Conservation (phyloP, 2,329 filamentous ascomycete genomes). For the Clonostachys sp. region DNA sequence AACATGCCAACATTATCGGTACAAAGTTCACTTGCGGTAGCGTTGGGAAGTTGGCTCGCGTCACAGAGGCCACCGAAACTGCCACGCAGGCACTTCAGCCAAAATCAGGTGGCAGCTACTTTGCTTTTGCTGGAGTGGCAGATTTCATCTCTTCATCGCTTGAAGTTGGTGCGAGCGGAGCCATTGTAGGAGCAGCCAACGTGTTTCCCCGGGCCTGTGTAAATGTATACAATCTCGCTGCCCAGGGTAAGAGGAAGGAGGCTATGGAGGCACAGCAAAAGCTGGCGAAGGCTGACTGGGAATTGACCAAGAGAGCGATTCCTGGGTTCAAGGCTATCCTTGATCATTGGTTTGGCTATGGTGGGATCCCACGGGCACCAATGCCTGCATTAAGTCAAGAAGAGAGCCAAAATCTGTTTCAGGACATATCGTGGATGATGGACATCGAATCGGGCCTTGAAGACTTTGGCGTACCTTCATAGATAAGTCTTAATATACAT, state of each 20-base stretch:
- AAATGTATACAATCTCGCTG: constrained; percentile 10
- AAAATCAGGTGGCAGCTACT: constrained; percentile 2
- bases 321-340: constrained; percentile 13
- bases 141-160: constrained; percentile 9
- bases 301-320: constrained; percentile 11
- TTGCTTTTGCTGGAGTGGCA: constrained; percentile 9
- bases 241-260: constrained; percentile 6
- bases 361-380: constrained; percentile 46
- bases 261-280: constrained; percentile 9
- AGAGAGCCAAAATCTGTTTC: constrained; percentile 3
- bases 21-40: constrained; percentile 47
- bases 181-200: constrained; percentile 11
- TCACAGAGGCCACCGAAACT: constrained; percentile 29
- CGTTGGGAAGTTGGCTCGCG: constrained; percentile 55
- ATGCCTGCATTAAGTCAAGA: constrained; percentile 9
- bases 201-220: constrained; percentile 11
- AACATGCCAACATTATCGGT: constrained; percentile 56
- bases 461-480: constrained; percentile 2
- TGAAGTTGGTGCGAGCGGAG: constrained; percentile 8
- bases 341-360: constrained; percentile 47
- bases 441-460: constrained; percentile 5
- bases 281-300: constrained; percentile 10
- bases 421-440: constrained; percentile 9
- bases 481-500: background rate
- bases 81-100: constrained; percentile 4